Percentiles rank a stretch among this genome's conserved stretches.
These are phyloP conservation scores for Globisporangium parvum DNA, from an alignment of 352 stramenopile genomes.

Conservation along the genomic window DNA sequence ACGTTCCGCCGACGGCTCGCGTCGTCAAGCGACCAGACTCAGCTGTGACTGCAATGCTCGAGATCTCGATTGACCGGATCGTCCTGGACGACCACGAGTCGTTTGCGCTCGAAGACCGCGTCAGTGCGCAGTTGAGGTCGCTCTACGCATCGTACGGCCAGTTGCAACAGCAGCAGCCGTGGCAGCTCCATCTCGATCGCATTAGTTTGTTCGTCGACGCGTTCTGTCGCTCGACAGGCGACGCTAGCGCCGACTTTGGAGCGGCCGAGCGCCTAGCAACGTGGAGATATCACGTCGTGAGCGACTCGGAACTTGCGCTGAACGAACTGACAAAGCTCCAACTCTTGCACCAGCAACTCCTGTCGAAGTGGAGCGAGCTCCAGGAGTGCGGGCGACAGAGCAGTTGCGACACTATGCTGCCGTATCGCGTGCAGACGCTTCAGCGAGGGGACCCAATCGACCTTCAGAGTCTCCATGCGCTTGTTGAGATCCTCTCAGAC, in stretches of 20 bases:
- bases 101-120: slow-evolving; percentile 59
- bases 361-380: slow-evolving; percentile 45
- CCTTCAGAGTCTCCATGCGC: slow-evolving; percentile 29
- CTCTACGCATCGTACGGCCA: slow-evolving; percentile 49
- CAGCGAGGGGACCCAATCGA: slow-evolving; percentile 26
- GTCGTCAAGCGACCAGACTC: not conserved
- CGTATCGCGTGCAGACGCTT: slow-evolving; percentile 13
- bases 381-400: slow-evolving; percentile 26
- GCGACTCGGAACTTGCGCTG: slow-evolving; percentile 34
- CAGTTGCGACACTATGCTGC: not conserved
- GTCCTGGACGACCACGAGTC: slow-evolving; percentile 71
- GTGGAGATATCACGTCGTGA: slow-evolving; percentile 15
- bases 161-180: slow-evolving; percentile 45
- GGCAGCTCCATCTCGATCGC: slow-evolving; percentile 35
- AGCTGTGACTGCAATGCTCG: slow-evolving; percentile 23
- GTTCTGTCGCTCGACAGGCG: not conserved
- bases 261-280: not conserved
- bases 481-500: slow-evolving; percentile 30
- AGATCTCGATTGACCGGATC: slow-evolving; percentile 49
- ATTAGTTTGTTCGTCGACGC: slow-evolving; percentile 36
- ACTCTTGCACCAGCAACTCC: slow-evolving; percentile 50
- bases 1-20: too few species aligned
- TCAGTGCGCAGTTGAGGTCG: slow-evolving; percentile 54
- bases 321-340: slow-evolving; percentile 37
- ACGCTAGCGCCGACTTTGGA: not conserved